These are phyloP conservation scores for Oehlia diaphana DNA, from an alignment of 192 early-diverging fungal species.

Conservation along the genomic window DNA sequence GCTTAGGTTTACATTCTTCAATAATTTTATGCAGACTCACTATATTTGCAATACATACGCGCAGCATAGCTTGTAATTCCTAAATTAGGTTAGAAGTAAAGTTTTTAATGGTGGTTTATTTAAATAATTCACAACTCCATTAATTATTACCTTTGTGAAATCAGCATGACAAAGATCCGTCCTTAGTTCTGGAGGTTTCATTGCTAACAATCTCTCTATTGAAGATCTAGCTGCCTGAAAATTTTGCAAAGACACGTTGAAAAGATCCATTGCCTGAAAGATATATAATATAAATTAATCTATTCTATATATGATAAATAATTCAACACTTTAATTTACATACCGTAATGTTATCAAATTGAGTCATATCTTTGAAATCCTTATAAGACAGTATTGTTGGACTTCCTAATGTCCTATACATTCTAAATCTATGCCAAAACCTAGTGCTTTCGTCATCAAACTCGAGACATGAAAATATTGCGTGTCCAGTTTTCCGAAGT, in stretches of 20 bases:
- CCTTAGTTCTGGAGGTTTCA: constrained; percentile 5
- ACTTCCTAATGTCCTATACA: constrained; percentile 26
- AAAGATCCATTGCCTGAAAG: constrained; percentile 15
- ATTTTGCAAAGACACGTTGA: constrained; percentile 15
- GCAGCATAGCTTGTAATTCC: constrained; percentile 24
- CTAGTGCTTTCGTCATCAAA: constrained; percentile 27
- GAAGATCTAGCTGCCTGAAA: constrained; percentile 18
- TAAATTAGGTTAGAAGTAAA: not conserved
- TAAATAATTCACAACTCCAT: not conserved
- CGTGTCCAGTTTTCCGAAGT: constrained; percentile 22
- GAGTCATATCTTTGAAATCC: constrained; percentile 25
- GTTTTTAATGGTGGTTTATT: not conserved
- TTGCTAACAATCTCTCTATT: constrained; percentile 2
- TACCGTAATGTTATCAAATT: constrained; percentile 21
- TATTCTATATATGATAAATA: not conserved
- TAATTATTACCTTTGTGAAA: constrained; percentile 8
- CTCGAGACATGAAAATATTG: constrained; percentile 5
- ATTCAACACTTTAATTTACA: not conserved
- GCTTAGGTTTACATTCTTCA: not conserved
- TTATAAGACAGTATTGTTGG: constrained; percentile 16
- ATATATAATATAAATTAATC: not conserved
- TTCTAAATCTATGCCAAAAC: constrained; percentile 24
- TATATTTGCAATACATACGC: constrained; percentile 30
- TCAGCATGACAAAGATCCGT: constrained; percentile 22
- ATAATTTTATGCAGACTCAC: constrained; percentile 24